phyloP scores from a whole-genome alignment of 2,329 filamentous ascomycete species.

The Claviceps maximensis region DNA sequence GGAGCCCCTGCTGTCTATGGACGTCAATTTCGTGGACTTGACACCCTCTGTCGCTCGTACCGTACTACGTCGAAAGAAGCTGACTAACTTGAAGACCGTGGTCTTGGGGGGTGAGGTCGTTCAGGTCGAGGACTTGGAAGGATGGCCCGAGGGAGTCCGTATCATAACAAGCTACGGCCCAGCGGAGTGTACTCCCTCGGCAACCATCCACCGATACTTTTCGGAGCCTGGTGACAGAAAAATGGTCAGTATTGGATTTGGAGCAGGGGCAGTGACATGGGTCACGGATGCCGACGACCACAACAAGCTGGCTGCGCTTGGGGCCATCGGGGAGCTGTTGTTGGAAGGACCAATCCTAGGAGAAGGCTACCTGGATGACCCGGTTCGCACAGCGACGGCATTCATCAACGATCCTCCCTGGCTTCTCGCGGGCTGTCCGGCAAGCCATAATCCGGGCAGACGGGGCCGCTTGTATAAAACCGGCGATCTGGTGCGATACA shows the following conservation, averaged over 20 bases:
- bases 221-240: not conserved
- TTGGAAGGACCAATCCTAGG: conserved; percentile 1
- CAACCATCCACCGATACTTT: conserved; percentile 1
- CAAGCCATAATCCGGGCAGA: conserved; percentile 1
- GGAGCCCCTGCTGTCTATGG: not conserved
- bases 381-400: not conserved
- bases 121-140: not conserved
- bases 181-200: conserved; percentile 7
- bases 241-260: not conserved
- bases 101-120: conserved; percentile 9
- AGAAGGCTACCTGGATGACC: not conserved
- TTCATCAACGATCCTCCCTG: not conserved
- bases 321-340: conserved; percentile 3
- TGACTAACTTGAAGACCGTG: not conserved
- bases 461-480: conserved; percentile 10
- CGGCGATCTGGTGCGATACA: conserved; percentile 10
- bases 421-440: not conserved
- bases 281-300: not conserved
- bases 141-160: conserved; percentile 3
- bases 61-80: not conserved
- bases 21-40: not conserved
- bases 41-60: not conserved
- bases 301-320: not conserved
- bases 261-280: not conserved
- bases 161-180: conserved; percentile 12